Evolutionary conservation across 202 grass and related monocot species (phyloP).

Genomic region (Hordeum pubiflorum): DNA sequence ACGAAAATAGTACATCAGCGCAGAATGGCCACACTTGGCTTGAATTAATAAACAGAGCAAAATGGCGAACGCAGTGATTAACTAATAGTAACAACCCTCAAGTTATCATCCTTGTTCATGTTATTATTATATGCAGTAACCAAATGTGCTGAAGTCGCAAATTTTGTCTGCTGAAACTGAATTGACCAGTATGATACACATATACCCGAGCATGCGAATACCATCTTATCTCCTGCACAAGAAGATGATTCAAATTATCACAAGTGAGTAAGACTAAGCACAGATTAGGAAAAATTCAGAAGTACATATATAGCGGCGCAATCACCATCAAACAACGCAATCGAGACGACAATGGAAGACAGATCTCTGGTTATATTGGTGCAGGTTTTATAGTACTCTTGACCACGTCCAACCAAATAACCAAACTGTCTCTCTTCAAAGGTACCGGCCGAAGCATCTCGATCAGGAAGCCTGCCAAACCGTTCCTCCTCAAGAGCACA

Average conservation of each 20-base stretch:
- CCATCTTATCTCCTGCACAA: conserved; percentile 21
- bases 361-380: background rate
- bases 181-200: background rate
- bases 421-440: background rate
- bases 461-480: too few species aligned
- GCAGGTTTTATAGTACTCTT: too few species aligned
- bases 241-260: background rate
- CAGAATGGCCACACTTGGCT: background rate
- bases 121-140: background rate
- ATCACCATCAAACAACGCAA: conserved; percentile 30
- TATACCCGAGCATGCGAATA: conserved; percentile 26
- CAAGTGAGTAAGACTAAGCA: background rate
- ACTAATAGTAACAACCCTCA: conserved; percentile 6
- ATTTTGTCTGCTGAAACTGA: background rate
- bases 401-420: background rate
- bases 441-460: too few species aligned
- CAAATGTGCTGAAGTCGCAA: background rate
- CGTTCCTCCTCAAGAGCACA: too few species aligned
- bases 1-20: background rate
- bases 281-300: background rate
- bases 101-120: conserved; percentile 19
- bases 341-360: background rate
- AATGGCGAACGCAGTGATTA: background rate
- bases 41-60: background rate
- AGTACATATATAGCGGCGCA: background rate